Conservation (phyloP, 257 asterid species). For the Rehmannia glutinosa region DNA sequence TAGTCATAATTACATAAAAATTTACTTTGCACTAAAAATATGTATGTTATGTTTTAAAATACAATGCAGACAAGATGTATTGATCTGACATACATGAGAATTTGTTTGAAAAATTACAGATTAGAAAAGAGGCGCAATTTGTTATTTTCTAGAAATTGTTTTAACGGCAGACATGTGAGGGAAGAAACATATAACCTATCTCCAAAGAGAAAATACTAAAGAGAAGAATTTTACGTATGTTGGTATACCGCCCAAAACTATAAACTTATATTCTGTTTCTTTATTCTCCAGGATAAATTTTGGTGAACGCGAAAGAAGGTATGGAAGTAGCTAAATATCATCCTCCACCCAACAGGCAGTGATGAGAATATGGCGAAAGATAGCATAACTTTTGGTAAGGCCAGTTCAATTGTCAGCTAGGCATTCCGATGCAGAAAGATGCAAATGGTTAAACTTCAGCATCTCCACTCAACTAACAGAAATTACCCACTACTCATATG, state of each 20-base stretch:
- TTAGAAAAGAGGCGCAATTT: background rate
- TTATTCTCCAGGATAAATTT: background rate
- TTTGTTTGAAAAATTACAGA: background rate
- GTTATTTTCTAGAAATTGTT: background rate
- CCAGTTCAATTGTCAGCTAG: background rate
- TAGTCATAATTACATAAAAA: too few species aligned
- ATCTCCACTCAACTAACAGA: background rate
- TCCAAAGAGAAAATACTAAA: background rate
- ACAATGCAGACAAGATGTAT: background rate
- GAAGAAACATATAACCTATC: background rate
- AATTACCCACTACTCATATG: background rate
- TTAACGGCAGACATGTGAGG: background rate
- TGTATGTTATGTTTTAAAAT: background rate
- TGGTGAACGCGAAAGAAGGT: background rate
- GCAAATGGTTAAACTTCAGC: background rate
- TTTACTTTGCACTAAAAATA: too few species aligned
- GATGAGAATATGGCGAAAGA: background rate
- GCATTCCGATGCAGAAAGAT: background rate
- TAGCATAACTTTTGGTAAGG: background rate
- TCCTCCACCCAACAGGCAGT: background rate
- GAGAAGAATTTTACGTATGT: background rate
- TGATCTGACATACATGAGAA: background rate
- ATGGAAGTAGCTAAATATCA: background rate
- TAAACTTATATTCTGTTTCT: background rate
- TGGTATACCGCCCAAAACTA: too few species aligned